Conservation (phyloP, 2,329 filamentous ascomycete species). For the Diaporthe amygdali region DNA sequence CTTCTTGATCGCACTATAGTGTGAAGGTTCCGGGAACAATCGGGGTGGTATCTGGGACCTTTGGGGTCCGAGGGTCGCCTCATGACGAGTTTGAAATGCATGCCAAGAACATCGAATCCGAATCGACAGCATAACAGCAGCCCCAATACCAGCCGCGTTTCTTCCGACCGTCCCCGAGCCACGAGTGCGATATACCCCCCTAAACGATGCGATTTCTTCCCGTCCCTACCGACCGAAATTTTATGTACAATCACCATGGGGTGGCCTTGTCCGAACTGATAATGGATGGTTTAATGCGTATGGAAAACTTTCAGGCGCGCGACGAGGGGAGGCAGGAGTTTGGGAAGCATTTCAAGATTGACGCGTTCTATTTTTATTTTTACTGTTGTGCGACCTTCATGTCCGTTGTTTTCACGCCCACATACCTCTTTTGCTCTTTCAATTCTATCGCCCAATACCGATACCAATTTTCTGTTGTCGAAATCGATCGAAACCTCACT, state of each 20-base stretch:
- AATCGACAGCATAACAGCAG: background rate
- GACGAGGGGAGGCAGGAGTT: slow-evolving; percentile 20
- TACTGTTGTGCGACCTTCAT: slow-evolving; percentile 17
- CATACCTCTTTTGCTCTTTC: slow-evolving; percentile 10
- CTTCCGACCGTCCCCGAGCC: background rate
- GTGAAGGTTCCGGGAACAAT: background rate
- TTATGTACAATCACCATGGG: slow-evolving; percentile 13
- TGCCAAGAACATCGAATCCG: slow-evolving; percentile 4
- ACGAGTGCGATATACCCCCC: background rate
- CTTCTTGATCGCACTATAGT: slow-evolving; percentile 40
- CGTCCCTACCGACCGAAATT: slow-evolving; percentile 5
- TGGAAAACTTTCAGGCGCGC: slow-evolving; percentile 17
- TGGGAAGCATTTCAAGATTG: slow-evolving; percentile 19
- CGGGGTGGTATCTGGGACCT: background rate
- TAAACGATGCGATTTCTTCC: slow-evolving; percentile 11
- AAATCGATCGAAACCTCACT: slow-evolving; percentile 13
- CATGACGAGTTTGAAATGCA: slow-evolving; percentile 1
- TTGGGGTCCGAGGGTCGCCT: background rate
- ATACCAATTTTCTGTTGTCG: slow-evolving; percentile 23
- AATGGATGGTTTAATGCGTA: slow-evolving; percentile 19
- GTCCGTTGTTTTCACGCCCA: slow-evolving; percentile 14
- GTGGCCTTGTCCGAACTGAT: slow-evolving; percentile 13
- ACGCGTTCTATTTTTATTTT: slow-evolving; percentile 15
- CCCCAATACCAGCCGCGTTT: background rate
- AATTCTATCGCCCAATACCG: slow-evolving; percentile 15